phyloP scores from a whole-genome alignment of 768 basidiomycete genomes.

The Kwoniella sp. region DNA sequence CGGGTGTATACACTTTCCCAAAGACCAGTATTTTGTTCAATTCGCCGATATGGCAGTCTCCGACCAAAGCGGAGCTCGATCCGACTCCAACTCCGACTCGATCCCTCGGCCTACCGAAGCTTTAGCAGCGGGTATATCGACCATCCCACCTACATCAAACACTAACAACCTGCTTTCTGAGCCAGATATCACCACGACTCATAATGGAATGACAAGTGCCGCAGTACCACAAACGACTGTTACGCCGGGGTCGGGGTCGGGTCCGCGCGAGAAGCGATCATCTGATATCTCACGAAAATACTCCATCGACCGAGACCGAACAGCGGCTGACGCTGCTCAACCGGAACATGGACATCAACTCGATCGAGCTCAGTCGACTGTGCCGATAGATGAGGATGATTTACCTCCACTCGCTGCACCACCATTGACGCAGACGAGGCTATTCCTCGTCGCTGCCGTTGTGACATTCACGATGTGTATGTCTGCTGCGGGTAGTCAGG shows the following conservation, averaged over 20 bases:
- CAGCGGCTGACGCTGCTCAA: background rate
- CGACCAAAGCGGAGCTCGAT: background rate
- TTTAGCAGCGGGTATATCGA: background rate
- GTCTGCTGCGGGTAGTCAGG: constrained; percentile 28
- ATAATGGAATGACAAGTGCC: background rate
- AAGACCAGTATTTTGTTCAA: no score
- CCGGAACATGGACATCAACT: background rate
- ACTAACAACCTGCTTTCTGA: background rate
- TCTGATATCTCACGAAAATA: background rate
- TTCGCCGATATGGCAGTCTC: background rate
- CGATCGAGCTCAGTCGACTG: constrained; percentile 7
- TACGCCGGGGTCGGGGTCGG: no score
- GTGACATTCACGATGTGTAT: constrained; percentile 39
- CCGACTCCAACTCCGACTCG: background rate
- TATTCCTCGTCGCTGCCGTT: constrained; percentile 34
- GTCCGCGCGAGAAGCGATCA: background rate
- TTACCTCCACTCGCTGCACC: constrained; percentile 1
- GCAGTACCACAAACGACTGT: no score
- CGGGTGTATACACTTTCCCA: no score
- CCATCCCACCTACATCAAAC: background rate
- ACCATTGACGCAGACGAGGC: background rate
- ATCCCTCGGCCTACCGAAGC: background rate
- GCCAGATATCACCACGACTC: background rate
- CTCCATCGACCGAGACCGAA: background rate
- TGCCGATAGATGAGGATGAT: constrained; percentile 11